Base-by-base conservation (phyloP, 2,329 filamentous ascomycete genomes). In the Colletotrichum sp. region DNA sequence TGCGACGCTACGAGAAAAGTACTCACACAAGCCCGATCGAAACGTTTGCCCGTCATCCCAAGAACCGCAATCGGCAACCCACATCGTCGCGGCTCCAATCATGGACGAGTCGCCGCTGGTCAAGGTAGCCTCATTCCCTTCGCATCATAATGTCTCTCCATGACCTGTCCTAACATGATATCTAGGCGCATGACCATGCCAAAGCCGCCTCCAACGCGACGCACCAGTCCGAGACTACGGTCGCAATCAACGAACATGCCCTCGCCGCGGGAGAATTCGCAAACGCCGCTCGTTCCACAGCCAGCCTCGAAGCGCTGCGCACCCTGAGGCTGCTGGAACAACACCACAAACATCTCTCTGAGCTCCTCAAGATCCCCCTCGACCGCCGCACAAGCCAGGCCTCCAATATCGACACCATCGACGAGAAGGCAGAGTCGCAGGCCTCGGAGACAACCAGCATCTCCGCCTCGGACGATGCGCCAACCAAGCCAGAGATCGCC, bases 261-360 rank as follows among this genome's bases (percentile, higher is more conserved):
- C 89, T 94, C 73, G 97, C 97, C 48, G 96, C 97, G 3, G 93
- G 93, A 78, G 95, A 98, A 83, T 98, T 98, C 83, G 93, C 95
- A 76, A 93, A 93, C 76, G 96, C 96, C 34, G 93, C 95, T n/a
- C 91, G 92, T 76, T 90, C 86, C 64, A 98, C 95, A 9, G 89
- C 88, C 55, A 91, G 88, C 81, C 82, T 89, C 77, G 89, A 98
- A 88, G 96, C 96, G 16, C 86, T 98, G 66, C 92, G 97, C 68
- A 97, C 96, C 12, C 88, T 99, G 76, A 92, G 91, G 78, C 90
- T 98, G 4, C 92, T 99, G 73, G 95, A 98, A 84, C 90, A 94
- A 77, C 95, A 99, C 83, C 97, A 99, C 83, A 91, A 93, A 78
- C 93, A 92, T 77, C 92, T 98, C 15, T 95, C 96, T 18, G 92